These are phyloP conservation scores for Hanseniaspora occidentalis DNA, from an alignment of 805 yeast genomes.

Conservation along the genomic window DNA sequence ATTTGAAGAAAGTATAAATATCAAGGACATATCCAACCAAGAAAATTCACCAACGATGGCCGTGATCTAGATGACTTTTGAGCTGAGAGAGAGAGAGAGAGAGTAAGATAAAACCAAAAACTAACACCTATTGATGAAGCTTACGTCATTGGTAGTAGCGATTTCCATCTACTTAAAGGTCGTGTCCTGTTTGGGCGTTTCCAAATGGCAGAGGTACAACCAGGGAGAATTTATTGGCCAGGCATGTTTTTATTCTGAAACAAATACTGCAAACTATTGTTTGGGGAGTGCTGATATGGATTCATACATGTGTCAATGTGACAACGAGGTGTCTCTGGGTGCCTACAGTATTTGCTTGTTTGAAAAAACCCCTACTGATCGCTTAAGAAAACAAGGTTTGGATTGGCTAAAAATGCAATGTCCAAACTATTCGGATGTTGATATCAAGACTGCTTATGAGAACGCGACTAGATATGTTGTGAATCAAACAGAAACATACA, in stretches of 20 bases:
- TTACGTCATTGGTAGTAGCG: no score
- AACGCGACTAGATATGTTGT: conserved; percentile 3
- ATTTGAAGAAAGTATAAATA: no score
- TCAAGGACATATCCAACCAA: no score
- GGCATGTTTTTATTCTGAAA: not conserved
- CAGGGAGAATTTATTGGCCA: not conserved
- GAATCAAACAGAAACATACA: not conserved
- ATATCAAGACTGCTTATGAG: conserved; percentile 1
- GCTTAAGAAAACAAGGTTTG: not conserved
- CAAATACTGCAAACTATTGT: not conserved
- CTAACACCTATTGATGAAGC: no score
- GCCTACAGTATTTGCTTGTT: not conserved
- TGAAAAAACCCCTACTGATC: not conserved
- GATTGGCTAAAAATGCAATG: not conserved
- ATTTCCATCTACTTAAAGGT: no score
- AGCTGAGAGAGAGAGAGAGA: no score
- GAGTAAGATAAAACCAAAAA: no score
- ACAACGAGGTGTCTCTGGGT: conserved; percentile 3
- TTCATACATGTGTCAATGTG: conserved; percentile 3
- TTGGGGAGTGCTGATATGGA: not conserved
- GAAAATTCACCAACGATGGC: no score
- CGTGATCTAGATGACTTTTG: no score
- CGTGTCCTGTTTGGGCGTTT: not conserved
- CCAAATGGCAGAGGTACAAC: not conserved
- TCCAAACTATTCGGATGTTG: not conserved